Base-by-base conservation (phyloP, 257 asterid species). In the Plantago elongata region DNA sequence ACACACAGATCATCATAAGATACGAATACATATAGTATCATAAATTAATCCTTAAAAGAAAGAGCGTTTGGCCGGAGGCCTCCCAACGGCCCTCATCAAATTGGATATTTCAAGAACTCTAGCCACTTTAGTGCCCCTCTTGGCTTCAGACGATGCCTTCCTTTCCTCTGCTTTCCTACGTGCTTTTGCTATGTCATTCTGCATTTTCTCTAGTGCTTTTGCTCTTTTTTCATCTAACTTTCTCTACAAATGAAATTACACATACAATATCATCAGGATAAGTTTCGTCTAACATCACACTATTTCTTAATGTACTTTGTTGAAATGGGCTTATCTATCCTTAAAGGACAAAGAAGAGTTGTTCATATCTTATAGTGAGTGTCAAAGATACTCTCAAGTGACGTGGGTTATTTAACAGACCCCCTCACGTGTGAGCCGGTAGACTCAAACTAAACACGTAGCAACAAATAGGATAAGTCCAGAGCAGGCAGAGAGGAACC, bases 121-220 rank as follows among this genome's bases (percentile, higher is more conserved):
- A 38, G 98, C 96, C n/a, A 86, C 95, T 78, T 92, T 89, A 40
- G 91, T 92, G 18, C 99, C 99, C 48, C 96, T 83, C 67, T 86
- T 86, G 45, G 83, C 99, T 76, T 86, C 99, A 3, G 99, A 83
- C 7, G 96, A 80, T 58, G 97, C 99, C 63, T 85, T 92, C 46
- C 83, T 86, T 54, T 92, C 99, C 78, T 92, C 99, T 65, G 97
- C 95, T 78, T 86, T 92, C 67, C 97, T 78, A 3, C 69, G 83
- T 6, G 98, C 95, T 79, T 89, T 87, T 13, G 99, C 99, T 13
- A 89, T 71, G 51, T 89, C 95, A 48, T 92, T 92, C 69, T 86
- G 89, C 99, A 92, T 92, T 70, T 79, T 92, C 62, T 92, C 99
- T 0, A 78, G 73, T 51, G 97, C 99, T 78, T 72, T 90, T 56